Conservation (phyloP, 2,329 filamentous ascomycete genomes). For the Ceratocystis cubensis region DNA sequence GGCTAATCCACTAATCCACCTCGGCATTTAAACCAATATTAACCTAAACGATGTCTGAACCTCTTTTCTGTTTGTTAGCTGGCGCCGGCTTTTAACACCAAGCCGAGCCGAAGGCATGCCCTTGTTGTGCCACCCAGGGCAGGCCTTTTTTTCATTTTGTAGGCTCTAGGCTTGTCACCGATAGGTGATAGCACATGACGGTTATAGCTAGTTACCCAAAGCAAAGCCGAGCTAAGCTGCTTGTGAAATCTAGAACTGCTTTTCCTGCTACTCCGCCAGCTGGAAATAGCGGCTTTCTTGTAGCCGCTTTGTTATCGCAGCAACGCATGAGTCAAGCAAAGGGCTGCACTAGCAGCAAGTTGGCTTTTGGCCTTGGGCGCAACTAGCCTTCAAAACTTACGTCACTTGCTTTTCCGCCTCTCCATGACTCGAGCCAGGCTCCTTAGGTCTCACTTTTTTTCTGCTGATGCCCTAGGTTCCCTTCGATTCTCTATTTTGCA, state of each 20-base stretch:
- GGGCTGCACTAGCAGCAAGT: no score
- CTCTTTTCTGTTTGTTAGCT: not conserved
- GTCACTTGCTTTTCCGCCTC: not conserved
- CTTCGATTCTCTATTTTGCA: not conserved
- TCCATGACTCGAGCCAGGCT: not conserved
- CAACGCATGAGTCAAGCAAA: no score
- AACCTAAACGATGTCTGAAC: not conserved
- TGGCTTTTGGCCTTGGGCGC: no score
- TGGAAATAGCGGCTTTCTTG: no score
- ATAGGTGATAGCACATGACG: not conserved
- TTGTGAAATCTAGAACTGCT: no score
- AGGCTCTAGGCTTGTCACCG: not conserved
- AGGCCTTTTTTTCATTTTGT: no score
- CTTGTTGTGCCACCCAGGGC: not conserved
- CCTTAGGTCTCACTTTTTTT: not conserved
- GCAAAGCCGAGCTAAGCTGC: no score
- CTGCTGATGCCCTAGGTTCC: not conserved
- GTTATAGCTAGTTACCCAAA: no score
- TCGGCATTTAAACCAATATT: not conserved
- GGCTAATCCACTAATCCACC: not conserved
- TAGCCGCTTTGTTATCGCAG: no score
- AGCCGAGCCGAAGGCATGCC: not conserved
- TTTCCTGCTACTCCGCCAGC: no score
- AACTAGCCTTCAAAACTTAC: not conserved
- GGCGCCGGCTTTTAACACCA: not conserved